Evolutionary conservation across 2,329 filamentous ascomycete species (phyloP).

Genomic region (Fusarium sp.): DNA sequence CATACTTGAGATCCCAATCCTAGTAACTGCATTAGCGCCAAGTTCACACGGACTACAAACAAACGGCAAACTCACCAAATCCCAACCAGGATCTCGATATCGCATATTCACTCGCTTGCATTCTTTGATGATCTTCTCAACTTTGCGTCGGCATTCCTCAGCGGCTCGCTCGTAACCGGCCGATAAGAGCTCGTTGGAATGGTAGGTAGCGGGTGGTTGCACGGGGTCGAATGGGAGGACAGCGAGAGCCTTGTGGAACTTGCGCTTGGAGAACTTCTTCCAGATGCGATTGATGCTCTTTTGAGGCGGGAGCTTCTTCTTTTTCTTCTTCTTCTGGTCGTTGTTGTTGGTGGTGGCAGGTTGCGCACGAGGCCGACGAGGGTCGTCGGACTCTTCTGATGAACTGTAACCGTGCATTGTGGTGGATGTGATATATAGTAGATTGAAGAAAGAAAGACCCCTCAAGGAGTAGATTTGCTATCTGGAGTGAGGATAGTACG

Average conservation of each 20-base stretch:
- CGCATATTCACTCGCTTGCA: conserved; percentile 81
- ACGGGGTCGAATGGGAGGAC: conserved; percentile 73
- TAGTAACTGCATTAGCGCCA: conserved; percentile 42
- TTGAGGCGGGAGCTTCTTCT: conserved; percentile 67
- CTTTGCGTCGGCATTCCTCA: conserved; percentile 71
- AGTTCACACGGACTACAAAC: neutral
- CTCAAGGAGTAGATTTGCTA: neutral
- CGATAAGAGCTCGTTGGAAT: conserved; percentile 67
- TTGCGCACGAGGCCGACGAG: conserved; percentile 49
- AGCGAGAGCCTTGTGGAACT: conserved; percentile 71
- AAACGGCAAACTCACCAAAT: conserved; percentile 56
- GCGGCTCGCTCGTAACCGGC: conserved; percentile 71
- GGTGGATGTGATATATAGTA: neutral
- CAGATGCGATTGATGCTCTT: conserved; percentile 74
- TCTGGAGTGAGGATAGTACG: neutral
- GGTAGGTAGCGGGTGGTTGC: conserved; percentile 58
- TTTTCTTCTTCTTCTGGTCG: conserved; percentile 60
- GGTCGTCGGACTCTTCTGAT: conserved; percentile 60
- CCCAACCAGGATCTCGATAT: conserved; percentile 74
- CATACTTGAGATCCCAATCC: conserved; percentile 75
- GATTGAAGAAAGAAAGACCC: neutral
- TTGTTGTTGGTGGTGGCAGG: conserved; percentile 48
- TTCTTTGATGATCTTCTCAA: conserved; percentile 67
- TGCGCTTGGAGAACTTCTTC: conserved; percentile 66
- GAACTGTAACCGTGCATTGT: conserved; percentile 59